Conservation (phyloP, 805 yeast species). For the Yarrowia osloensis region DNA sequence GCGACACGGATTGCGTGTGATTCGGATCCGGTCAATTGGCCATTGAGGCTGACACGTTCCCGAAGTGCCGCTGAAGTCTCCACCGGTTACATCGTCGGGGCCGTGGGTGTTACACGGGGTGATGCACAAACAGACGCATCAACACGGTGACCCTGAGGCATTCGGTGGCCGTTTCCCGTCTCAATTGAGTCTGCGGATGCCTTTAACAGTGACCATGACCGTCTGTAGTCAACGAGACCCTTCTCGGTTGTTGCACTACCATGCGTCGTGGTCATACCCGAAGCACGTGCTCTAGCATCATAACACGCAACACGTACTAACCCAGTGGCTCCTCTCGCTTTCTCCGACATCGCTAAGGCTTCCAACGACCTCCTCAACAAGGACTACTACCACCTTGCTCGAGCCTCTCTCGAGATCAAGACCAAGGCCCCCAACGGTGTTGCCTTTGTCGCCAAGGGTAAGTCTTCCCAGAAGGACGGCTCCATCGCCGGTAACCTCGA, state of each 20-base stretch:
- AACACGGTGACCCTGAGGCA: not conserved
- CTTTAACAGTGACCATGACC: too few species aligned
- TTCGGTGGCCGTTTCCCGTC: not conserved
- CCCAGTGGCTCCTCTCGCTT: slow-evolving; percentile 80
- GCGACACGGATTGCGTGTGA: too few species aligned
- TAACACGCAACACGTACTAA: slow-evolving; percentile 20
- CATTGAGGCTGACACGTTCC: too few species aligned
- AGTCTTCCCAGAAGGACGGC: slow-evolving; percentile 73
- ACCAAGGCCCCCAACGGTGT: slow-evolving; percentile 97
- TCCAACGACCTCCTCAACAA: slow-evolving; percentile 85
- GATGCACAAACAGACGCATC: not conserved
- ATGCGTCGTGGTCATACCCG: not conserved
- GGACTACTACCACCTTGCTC: slow-evolving; percentile 91
- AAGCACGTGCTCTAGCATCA: slow-evolving; percentile 14
- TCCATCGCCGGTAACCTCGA: slow-evolving; percentile 86
- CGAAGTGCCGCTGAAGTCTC: too few species aligned
- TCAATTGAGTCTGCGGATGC: not conserved
- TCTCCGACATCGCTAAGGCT: slow-evolving; percentile 89
- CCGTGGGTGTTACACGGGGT: too few species aligned
- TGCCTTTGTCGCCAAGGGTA: slow-evolving; percentile 90
- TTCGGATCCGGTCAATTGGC: too few species aligned
- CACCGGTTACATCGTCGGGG: too few species aligned
- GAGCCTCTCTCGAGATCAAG: slow-evolving; percentile 85
- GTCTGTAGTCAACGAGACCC: too few species aligned
- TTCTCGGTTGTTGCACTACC: too few species aligned